Base-by-base conservation (phyloP, 805 yeast species). In the Schizosaccharomyces osmophilus region DNA sequence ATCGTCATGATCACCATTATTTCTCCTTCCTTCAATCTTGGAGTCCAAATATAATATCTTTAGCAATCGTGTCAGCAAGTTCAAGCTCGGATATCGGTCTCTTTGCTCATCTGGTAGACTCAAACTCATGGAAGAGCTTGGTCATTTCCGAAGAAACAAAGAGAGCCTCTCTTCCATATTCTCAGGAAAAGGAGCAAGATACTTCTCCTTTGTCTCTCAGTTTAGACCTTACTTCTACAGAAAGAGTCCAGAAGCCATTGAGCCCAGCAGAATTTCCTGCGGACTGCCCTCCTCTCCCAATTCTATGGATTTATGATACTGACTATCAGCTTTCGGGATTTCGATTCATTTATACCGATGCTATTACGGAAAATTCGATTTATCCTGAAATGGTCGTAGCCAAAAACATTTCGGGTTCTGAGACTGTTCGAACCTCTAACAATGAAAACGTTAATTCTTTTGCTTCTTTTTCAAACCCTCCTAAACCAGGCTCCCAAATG, bases 201-300 rank as follows among this genome's bases (percentile, higher is more conserved):
- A 78, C 84, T 15, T 77, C 84, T 6, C 82, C 90, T 0, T 73
- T 85, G 26, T 95, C 95, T 4, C 65, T 85, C 11, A 80, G 80
- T 0, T 59, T 86, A 5, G 95, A 87, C 68, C 66, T 82, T 15
- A 72, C 48, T 36, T 22, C 57, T 6, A 24, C 57, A 26, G 39
- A 51, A 6, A 22, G 57, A 17, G 22, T 51, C 31, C 11, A 22
- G 26, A 51, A 29, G 36, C 57, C 57, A 4, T 5, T 51, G n/a
- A 29, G 32, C 15, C 36, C 57, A 19, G 19, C n/a, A 17, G 57
- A 22, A 11, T 36, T 17, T 29, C 57, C 57, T 8, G 57, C 31
- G 11, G 31, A 22, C 5, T 51, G 36, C 6, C 36, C 57, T 17
- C 36, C 57, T 24, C n/a, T 51, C 4, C 57, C 57, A 11, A 51